phyloP scores from a whole-genome alignment of 768 basidiomycete species.

The Amanita inopinata region DNA sequence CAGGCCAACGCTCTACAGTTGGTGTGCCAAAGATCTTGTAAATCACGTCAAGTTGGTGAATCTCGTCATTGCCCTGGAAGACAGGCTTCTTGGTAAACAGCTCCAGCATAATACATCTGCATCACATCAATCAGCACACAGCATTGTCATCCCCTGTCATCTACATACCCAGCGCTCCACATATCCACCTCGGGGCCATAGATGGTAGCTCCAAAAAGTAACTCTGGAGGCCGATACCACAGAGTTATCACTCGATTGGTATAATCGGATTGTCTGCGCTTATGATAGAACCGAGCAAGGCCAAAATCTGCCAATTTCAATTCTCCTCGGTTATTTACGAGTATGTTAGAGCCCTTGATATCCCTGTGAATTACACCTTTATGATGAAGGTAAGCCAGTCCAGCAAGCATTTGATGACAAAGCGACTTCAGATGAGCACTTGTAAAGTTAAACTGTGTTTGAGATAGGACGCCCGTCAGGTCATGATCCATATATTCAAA shows the following conservation, averaged over 20 bases:
- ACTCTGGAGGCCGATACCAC: constrained; percentile 96
- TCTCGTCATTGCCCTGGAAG: constrained; percentile 98
- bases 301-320: constrained; percentile 98
- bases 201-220: constrained; percentile 89
- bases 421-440: constrained; percentile 92
- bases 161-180: constrained; percentile 94
- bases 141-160: not conserved
- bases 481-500: constrained; percentile 99
- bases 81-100: constrained; percentile 90
- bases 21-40: constrained; percentile 91
- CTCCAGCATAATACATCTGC: constrained; percentile 97
- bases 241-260: constrained; percentile 99
- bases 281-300: constrained; percentile 92
- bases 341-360: constrained; percentile 98
- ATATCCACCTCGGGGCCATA: constrained; percentile 98
- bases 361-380: constrained; percentile 96
- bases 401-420: constrained; percentile 90
- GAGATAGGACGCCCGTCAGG: constrained; percentile 87
- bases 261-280: constrained; percentile 83
- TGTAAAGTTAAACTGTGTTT: constrained; percentile 78
- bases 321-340: constrained; percentile 85
- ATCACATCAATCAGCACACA: not conserved
- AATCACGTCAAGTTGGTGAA: constrained; percentile 91
- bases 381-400: constrained; percentile 90
- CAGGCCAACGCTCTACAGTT: constrained; percentile 72